Percentiles rank a stretch among this genome's conserved stretches.
Conservation (phyloP, 352 stramenopile genomes). For the Thraustochytrium sp. region DNA sequence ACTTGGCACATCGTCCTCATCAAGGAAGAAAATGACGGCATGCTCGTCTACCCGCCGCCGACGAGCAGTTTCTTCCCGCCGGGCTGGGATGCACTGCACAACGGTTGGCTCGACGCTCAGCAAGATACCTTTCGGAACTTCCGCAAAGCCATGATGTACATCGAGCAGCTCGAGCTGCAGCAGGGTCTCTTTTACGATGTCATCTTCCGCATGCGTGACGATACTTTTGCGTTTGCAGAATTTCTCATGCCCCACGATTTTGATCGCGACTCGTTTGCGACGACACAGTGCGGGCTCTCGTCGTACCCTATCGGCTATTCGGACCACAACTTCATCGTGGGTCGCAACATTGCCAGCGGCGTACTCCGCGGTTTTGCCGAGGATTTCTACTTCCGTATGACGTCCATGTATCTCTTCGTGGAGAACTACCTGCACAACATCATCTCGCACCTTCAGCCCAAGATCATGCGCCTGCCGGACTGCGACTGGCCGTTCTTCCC, state of each 20-base stretch:
- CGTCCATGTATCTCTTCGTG: neutral
- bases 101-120: neutral
- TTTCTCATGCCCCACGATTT: neutral
- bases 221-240: neutral
- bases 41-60: neutral
- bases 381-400: neutral
- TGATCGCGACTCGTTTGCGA: neutral
- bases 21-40: neutral
- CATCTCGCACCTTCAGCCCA: neutral
- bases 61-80: too few relatives aligned
- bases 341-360: neutral
- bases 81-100: too few relatives aligned
- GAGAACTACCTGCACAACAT: neutral
- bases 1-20: neutral
- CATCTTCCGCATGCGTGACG: neutral
- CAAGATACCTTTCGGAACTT: conserved; percentile 11
- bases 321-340: neutral
- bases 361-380: neutral
- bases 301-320: conserved; percentile 7
- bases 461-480: neutral
- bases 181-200: neutral
- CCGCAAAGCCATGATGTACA: conserved; percentile 2
- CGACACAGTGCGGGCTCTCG: neutral
- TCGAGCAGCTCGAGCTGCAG: neutral
- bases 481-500: conserved; percentile 1